These are phyloP conservation scores for Debaryomyces tyrocola DNA, from an alignment of 805 yeast species.

Conservation along the genomic window DNA sequence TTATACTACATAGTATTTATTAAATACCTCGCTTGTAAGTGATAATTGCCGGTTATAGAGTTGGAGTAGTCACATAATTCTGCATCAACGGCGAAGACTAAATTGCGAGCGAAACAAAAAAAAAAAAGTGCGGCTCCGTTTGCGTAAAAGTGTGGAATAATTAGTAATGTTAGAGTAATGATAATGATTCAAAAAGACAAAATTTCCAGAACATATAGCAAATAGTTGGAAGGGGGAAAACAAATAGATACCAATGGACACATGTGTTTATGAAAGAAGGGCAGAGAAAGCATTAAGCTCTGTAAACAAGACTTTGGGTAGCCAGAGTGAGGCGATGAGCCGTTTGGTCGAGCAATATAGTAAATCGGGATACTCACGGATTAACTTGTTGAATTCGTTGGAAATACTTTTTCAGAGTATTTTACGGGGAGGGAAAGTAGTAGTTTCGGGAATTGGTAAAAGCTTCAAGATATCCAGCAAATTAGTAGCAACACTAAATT, in stretches of 20 bases:
- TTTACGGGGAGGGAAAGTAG: constrained; percentile 60
- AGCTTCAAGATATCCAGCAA: constrained; percentile 77
- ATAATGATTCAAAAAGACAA: no score
- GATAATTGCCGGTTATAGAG: no score
- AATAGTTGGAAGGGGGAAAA: no score
- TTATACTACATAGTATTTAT: no score
- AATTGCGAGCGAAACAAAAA: no score
- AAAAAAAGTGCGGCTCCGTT: background rate
- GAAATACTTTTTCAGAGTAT: constrained; percentile 28
- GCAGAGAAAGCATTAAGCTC: constrained; percentile 27
- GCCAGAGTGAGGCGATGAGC: constrained; percentile 49
- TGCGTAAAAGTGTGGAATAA: background rate
- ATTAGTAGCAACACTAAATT: constrained; percentile 78
- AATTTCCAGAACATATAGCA: no score
- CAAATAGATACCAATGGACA: background rate
- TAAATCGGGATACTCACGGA: constrained; percentile 44
- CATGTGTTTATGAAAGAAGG: background rate
- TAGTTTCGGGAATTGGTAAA: constrained; percentile 83
- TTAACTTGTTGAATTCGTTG: constrained; percentile 45
- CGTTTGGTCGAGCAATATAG: constrained; percentile 47
- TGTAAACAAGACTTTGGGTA: constrained; percentile 39
- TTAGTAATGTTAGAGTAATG: no score
- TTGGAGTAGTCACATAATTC: no score
- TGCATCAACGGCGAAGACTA: no score
- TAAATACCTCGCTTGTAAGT: no score